Evolutionary conservation across 352 stramenopile species (phyloP).

Genomic region (Phytophthora ohioensis): DNA sequence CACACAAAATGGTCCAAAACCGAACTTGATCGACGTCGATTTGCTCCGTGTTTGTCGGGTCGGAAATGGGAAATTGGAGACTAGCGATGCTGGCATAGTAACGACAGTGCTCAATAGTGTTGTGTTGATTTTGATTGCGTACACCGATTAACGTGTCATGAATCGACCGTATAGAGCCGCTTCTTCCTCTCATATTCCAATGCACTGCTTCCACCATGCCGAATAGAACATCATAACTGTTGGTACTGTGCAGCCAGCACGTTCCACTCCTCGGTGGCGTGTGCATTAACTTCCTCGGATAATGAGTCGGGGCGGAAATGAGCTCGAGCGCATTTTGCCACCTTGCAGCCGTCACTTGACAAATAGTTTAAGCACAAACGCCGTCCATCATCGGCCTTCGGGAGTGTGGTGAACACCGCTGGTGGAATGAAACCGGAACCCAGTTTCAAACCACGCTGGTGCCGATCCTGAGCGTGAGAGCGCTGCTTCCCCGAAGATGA

Average conservation of each 20-base stretch:
- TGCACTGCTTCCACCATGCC: neutral
- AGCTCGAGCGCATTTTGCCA: conserved; percentile 5
- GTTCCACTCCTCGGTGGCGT: neutral
- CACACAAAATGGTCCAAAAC: conserved; percentile 1
- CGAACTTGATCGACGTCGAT: conserved; percentile 6
- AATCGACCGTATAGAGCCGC: no score
- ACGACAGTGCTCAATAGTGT: no score
- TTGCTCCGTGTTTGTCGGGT: no score
- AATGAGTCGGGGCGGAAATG: conserved; percentile 18
- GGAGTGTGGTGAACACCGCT: neutral
- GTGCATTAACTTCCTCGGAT: neutral
- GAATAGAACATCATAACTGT: conserved; percentile 1
- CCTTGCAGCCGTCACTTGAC: conserved; percentile 2
- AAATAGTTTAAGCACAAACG: conserved; percentile 25
- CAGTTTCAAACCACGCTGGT: neutral
- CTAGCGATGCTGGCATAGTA: no score
- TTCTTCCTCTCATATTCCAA: neutral
- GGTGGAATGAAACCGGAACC: neutral
- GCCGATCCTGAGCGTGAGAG: no score
- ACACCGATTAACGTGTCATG: no score
- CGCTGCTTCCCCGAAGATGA: no score
- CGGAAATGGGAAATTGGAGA: no score
- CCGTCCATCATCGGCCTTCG: neutral
- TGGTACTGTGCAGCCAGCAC: conserved; percentile 5
- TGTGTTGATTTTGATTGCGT: no score